phyloP scores from a whole-genome alignment of 129 eudicot genomes.

The Erigeron canadensis region DNA sequence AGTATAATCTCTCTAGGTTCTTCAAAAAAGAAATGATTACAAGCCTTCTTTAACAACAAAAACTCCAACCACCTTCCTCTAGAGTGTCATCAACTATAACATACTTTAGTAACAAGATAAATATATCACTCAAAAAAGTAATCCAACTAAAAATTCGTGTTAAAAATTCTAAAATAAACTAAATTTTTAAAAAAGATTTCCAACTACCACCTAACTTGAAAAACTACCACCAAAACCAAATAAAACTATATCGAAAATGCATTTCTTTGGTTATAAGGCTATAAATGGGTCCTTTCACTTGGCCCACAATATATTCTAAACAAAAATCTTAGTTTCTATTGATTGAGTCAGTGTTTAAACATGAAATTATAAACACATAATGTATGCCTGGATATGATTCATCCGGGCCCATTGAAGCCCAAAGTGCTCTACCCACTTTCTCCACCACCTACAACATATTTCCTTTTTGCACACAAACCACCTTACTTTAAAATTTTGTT shows the following conservation, averaged over 20 bases:
- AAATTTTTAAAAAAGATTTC: conserved; percentile 22
- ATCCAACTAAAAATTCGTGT: conserved; percentile 34
- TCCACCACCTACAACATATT: conserved; percentile 38
- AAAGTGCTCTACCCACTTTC: conserved; percentile 49
- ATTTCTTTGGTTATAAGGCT: conserved; percentile 25
- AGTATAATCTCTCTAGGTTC: too few relatives aligned
- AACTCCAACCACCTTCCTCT: neutral
- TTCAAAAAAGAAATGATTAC: too few relatives aligned
- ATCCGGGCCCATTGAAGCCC: conserved; percentile 55
- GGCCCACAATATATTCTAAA: conserved; percentile 15
- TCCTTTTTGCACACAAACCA: conserved; percentile 29
- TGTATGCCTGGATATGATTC: conserved; percentile 54
- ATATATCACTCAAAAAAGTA: conserved; percentile 28
- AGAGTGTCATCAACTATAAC: conserved; percentile 14
- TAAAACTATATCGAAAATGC: conserved; percentile 17
- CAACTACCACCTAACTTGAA: conserved; percentile 42
- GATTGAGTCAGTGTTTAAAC: conserved; percentile 17
- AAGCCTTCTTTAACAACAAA: conserved; percentile 3
- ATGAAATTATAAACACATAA: conserved; percentile 26
- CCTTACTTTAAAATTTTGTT: conserved; percentile 22
- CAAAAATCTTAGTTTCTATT: conserved; percentile 21
- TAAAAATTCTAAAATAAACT: conserved; percentile 17
- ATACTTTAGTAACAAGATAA: conserved; percentile 30
- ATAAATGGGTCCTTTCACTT: conserved; percentile 23
- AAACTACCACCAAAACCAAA: conserved; percentile 37